Evolutionary conservation across 257 asterid species (phyloP).

Genomic region (Perilla frutescens): DNA sequence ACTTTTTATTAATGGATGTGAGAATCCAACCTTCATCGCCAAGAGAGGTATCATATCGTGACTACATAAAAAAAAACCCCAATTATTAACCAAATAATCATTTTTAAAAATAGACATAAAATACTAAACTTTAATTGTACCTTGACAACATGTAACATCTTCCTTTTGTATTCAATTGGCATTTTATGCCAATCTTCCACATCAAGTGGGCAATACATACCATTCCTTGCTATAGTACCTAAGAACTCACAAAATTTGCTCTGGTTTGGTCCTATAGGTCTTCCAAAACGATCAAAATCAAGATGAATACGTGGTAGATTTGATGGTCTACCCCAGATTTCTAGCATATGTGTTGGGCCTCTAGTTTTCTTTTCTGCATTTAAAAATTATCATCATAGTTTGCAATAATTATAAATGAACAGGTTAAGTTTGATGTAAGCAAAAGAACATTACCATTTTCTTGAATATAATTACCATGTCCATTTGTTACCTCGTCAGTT

Average conservation of each 20-base stretch:
- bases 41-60: conserved; percentile 1
- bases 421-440: too few relatives aligned
- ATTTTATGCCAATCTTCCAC: too few relatives aligned
- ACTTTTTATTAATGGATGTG: too few relatives aligned
- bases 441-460: too few relatives aligned
- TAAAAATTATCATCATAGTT: too few relatives aligned
- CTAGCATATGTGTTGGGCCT: conserved; percentile 15
- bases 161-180: not conserved
- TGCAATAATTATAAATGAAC: too few relatives aligned
- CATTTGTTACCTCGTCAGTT: too few relatives aligned
- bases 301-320: not conserved
- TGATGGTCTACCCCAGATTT: conserved; percentile 28
- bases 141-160: conserved; percentile 1
- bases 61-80: not conserved
- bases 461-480: too few relatives aligned
- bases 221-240: too few relatives aligned
- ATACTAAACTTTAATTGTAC: not conserved
- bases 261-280: conserved; percentile 3
- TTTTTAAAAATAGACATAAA: not conserved
- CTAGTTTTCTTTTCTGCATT: not conserved
- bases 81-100: not conserved
- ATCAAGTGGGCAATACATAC: too few relatives aligned
- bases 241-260: not conserved
- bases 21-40: conserved; percentile 24
- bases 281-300: conserved; percentile 19